A percentile compares a stretch with the other conserved stretches of the same genome.
phyloP scores from a whole-genome alignment of 176 grass and related monocot species.

The Melocanna baccifera region DNA sequence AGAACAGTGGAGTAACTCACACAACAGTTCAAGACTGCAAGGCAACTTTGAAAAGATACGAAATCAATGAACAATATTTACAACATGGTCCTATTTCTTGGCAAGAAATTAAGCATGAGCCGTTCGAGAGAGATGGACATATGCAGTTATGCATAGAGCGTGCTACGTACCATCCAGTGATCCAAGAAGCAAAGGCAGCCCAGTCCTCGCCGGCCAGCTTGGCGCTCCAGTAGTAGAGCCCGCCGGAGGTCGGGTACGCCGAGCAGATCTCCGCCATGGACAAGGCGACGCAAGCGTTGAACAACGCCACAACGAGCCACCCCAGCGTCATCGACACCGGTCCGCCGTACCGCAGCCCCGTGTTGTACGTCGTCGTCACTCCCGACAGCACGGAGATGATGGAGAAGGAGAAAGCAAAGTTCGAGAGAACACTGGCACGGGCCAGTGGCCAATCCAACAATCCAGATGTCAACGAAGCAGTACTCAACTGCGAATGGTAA shows the following conservation, averaged over 20 bases:
- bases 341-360: slow-evolving; percentile 67
- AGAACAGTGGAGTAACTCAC: no score
- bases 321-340: slow-evolving; percentile 58
- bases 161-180: slow-evolving; percentile 62
- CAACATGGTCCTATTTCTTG: no score
- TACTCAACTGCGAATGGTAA: no score
- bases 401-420: slow-evolving; percentile 52
- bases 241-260: slow-evolving; percentile 75
- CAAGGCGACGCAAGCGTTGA: slow-evolving; percentile 56
- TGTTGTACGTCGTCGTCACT: slow-evolving; percentile 60
- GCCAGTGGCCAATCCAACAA: no score
- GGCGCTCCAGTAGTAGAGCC: slow-evolving; percentile 94
- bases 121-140: no score
- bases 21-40: no score
- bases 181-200: slow-evolving; percentile 70
- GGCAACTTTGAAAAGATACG: no score
- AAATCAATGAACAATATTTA: no score
- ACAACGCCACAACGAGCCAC: slow-evolving; percentile 39
- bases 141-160: no score
- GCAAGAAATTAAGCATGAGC: no score
- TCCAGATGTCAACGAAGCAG: no score
- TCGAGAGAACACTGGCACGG: neutral
- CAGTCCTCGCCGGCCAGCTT: slow-evolving; percentile 64
- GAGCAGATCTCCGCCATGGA: slow-evolving; percentile 97
- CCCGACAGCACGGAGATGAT: slow-evolving; percentile 63